Percentiles rank a stretch among this genome's conserved stretches.
Evolutionary conservation across 2,329 filamentous ascomycete genomes (phyloP).

Genomic region (Colletotrichum falcatum): DNA sequence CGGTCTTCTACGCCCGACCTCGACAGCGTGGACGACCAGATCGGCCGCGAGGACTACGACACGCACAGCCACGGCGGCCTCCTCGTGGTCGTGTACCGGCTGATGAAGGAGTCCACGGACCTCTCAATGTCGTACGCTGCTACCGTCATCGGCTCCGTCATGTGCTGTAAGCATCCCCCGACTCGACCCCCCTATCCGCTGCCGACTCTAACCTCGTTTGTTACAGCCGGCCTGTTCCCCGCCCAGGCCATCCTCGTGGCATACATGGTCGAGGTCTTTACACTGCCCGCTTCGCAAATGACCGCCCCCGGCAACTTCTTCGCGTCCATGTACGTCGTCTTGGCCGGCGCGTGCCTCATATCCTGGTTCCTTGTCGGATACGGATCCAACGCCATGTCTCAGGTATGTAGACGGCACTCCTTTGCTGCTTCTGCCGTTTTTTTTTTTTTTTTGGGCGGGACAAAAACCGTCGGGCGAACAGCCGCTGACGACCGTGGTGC

Average conservation of each 20-base stretch:
- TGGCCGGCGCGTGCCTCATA: neutral
- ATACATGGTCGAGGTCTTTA: neutral
- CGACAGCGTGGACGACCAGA: neutral
- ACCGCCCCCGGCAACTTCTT: neutral
- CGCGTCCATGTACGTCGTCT: neutral
- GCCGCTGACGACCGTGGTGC: neutral
- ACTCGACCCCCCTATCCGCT: neutral
- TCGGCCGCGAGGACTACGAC: neutral
- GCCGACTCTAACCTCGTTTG: neutral
- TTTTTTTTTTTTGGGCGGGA: no score
- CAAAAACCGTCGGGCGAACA: no score
- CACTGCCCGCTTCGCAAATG: neutral
- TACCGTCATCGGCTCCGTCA: neutral
- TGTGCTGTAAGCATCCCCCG: neutral
- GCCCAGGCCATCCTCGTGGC: neutral
- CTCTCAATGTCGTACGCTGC: neutral
- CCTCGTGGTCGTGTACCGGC: neutral
- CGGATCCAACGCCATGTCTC: neutral
- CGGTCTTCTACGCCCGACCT: neutral
- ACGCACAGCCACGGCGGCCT: neutral
- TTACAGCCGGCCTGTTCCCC: neutral
- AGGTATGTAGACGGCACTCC: neutral
- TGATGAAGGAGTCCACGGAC: neutral
- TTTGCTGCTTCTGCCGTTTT: neutral
- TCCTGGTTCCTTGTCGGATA: neutral